Evolutionary conservation across 2,329 filamentous ascomycete species (phyloP).

Genomic region (Botrytis byssoidea): DNA sequence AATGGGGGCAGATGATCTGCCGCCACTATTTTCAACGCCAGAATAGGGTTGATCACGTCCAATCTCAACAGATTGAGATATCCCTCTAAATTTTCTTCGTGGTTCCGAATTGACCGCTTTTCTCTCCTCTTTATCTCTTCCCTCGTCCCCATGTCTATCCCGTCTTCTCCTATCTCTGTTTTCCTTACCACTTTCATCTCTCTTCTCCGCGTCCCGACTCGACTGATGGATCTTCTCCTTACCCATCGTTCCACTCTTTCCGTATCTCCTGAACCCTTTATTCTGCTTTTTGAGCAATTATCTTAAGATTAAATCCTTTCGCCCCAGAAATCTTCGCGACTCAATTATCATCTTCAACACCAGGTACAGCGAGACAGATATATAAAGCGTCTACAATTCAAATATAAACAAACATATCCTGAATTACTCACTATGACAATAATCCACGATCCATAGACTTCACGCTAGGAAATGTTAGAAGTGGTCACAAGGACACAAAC

Average conservation of each 20-base stretch:
- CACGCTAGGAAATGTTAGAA: background rate
- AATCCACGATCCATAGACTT: background rate
- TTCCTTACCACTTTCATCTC: background rate
- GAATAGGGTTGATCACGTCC: no score
- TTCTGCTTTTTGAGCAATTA: background rate
- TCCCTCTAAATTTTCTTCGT: background rate
- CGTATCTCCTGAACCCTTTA: rapidly evolving
- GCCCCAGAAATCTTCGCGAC: background rate
- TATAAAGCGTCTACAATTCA: background rate
- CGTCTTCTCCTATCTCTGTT: background rate
- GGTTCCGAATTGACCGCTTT: background rate
- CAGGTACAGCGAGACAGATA: background rate
- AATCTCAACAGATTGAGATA: background rate
- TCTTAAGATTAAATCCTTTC: background rate
- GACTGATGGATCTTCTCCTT: background rate
- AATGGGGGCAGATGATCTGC: background rate
- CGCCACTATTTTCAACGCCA: background rate
- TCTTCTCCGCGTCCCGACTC: background rate
- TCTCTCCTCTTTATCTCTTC: background rate
- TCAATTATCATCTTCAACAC: background rate
- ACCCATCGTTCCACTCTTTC: background rate
- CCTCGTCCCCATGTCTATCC: background rate
- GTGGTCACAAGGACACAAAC: background rate
- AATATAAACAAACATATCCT: background rate
- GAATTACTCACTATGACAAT: background rate